Evolutionary conservation across 2,329 filamentous ascomycete species (phyloP), one percentile per base, ranked within the genome.

Genomic region (Lasiodiplodia sp.): DNA sequence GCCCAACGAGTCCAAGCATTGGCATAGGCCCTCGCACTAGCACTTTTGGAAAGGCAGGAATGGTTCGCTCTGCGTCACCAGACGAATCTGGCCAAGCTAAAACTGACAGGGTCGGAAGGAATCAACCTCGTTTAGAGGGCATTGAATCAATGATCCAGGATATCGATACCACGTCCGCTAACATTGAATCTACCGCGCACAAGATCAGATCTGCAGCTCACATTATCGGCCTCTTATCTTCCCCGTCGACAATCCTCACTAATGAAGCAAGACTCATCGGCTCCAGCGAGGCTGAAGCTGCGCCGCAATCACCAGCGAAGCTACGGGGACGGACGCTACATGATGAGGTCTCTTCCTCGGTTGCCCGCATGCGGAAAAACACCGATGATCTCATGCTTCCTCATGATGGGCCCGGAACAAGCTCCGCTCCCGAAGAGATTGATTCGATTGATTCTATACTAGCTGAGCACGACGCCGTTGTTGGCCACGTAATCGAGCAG

Each of bases 401-500:
- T 34, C 25, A 44, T 55, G 52, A 52, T 78, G 23, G 76, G 75
- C 6, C 73, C 77, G 25, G 79, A 82, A 53, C 71, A 82, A 6
- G 77, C 77, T 8, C 69, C 76, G 8, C 74, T 78, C 57, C 63
- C 11, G 47, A 34, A 7, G 16, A 10, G 37, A 56, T 40, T 14
- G 51, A 66, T 49, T 47, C 63, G 4, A 79, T 83, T 47, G 80
- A 83, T 66, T 74, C 75, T 7, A 79, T 82, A 28, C 77, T 83
- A 18, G 72, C 78, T 38, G 81, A 82, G 69, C 80, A 82, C 67
- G 71, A 77, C 2, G 78, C 73, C 16, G 75, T 76, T 6, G 71
- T 84, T 10, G 75, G 80, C 67, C 71, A 72, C 52, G 77, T 83
- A 3, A 80, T 84, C 69, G 74, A 77, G 68, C 80, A 81, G 65